Conservation (phyloP, 2,329 filamentous ascomycete genomes). For the Diaporthe sp. region DNA sequence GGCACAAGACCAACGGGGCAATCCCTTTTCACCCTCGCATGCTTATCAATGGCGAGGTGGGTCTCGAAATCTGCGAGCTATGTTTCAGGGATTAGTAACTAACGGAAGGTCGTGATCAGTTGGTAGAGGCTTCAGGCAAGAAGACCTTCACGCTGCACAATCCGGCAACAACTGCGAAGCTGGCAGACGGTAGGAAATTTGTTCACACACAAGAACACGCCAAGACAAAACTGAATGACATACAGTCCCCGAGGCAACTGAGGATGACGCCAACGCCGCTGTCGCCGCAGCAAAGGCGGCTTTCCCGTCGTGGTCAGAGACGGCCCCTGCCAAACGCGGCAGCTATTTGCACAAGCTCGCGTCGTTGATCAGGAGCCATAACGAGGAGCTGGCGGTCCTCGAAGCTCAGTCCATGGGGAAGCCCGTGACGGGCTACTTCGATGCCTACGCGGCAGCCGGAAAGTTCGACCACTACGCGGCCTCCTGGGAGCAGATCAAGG, state of each 20-base stretch:
- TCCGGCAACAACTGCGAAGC: conserved; percentile 56
- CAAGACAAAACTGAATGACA: not conserved
- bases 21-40: conserved; percentile 52
- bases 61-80: not conserved
- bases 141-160: conserved; percentile 61
- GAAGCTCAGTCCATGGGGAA: conserved; percentile 62
- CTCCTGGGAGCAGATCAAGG: conserved; percentile 58
- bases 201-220: not conserved
- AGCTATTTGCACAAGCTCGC: conserved; percentile 61
- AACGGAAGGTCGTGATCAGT: conserved; percentile 47
- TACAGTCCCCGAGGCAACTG: conserved; percentile 60
- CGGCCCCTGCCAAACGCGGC: conserved; percentile 56
- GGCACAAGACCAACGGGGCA: not conserved
- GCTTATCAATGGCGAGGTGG: conserved; percentile 62
- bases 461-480: conserved; percentile 59
- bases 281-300: conserved; percentile 60
- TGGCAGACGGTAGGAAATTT: conserved; percentile 50
- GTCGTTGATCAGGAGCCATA: conserved; percentile 56
- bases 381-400: conserved; percentile 59
- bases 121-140: conserved; percentile 60
- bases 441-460: conserved; percentile 52
- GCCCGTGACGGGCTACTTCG: conserved; percentile 56
- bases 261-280: conserved; percentile 57
- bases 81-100: not conserved
- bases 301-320: conserved; percentile 60